Conservation (phyloP, 2,329 filamentous ascomycete species). For the Xenosphaeropsis pyriputrescens region DNA sequence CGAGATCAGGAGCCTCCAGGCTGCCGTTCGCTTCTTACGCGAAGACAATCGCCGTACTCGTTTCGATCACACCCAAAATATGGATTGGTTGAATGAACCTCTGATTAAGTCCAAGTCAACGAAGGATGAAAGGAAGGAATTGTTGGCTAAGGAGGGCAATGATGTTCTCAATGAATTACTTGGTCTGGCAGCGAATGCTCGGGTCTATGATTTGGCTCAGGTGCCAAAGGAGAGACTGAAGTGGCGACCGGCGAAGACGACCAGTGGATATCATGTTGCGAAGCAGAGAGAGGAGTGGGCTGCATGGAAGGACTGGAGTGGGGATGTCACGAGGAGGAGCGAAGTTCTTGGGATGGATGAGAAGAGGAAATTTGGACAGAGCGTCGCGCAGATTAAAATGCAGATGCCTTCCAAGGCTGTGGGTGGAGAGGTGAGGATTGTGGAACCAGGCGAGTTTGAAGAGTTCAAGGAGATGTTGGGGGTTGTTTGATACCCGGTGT, state of each 20-base stretch:
- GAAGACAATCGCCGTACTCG: conserved; percentile 52
- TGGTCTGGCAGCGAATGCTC: conserved; percentile 38
- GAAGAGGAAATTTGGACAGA: conserved; percentile 11
- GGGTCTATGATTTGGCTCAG: conserved; percentile 41
- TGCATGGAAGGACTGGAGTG: conserved; percentile 43
- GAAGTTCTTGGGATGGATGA: conserved; percentile 11
- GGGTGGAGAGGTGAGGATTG: conserved; percentile 15
- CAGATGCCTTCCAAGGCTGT: conserved; percentile 5
- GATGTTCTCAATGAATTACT: conserved; percentile 52
- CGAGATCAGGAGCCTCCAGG: conserved; percentile 50
- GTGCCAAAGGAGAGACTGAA: conserved; percentile 44
- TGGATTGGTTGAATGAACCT: conserved; percentile 51
- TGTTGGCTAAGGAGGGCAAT: conserved; percentile 44
- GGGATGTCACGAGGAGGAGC: conserved; percentile 23
- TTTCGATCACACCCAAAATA: conserved; percentile 34
- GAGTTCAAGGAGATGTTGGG: conserved; percentile 14
- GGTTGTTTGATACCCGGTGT: conserved; percentile 12
- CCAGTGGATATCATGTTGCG: conserved; percentile 51
- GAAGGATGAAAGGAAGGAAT: conserved; percentile 30
- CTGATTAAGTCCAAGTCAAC: conserved; percentile 27
- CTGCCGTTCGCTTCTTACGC: conserved; percentile 51
- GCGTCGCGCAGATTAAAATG: conserved; percentile 12
- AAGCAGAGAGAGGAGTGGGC: conserved; percentile 51
- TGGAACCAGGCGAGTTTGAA: conserved; percentile 15
- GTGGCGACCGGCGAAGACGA: conserved; percentile 51